Evolutionary conservation across 495 filamentous ascomycete genomes (phyloP).

Genomic region (Aspergillus indologenus): DNA sequence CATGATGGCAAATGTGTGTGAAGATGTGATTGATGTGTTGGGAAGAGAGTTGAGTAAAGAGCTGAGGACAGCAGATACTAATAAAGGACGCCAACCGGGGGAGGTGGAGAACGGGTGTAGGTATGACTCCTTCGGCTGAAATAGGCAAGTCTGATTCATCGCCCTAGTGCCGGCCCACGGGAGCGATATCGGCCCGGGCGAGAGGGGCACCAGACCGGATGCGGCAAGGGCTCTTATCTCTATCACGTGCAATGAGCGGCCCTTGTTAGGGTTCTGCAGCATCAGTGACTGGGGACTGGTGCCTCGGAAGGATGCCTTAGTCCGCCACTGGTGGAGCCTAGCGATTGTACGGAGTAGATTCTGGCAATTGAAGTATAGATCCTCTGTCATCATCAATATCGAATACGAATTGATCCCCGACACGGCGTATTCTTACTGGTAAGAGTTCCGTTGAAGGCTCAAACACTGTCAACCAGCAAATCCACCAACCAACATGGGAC

Average conservation of each 20-base stretch:
- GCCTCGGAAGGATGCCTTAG: neutral
- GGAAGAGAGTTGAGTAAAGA: neutral
- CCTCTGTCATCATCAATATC: neutral
- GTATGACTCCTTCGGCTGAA: neutral
- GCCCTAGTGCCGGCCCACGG: neutral
- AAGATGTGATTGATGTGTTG: slow-evolving; percentile 1
- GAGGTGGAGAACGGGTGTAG: neutral
- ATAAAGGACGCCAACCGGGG: neutral
- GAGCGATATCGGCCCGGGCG: neutral
- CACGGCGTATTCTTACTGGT: no score
- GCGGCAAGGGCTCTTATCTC: neutral
- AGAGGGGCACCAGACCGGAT: neutral
- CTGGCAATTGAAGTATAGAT: neutral
- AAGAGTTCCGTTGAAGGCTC: no score
- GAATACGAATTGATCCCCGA: no score
- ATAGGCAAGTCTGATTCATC: slow-evolving; percentile 6
- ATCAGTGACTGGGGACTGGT: neutral
- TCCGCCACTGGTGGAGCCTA: neutral
- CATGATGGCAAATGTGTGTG: slow-evolving; percentile 29
- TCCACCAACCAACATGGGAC: no score
- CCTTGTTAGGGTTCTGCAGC: neutral
- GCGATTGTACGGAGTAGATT: neutral
- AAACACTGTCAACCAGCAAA: no score
- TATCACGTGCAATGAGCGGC: neutral
- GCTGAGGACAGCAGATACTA: neutral